Conservation (phyloP, 768 basidiomycete genomes). For the Cubamyces sp. region DNA sequence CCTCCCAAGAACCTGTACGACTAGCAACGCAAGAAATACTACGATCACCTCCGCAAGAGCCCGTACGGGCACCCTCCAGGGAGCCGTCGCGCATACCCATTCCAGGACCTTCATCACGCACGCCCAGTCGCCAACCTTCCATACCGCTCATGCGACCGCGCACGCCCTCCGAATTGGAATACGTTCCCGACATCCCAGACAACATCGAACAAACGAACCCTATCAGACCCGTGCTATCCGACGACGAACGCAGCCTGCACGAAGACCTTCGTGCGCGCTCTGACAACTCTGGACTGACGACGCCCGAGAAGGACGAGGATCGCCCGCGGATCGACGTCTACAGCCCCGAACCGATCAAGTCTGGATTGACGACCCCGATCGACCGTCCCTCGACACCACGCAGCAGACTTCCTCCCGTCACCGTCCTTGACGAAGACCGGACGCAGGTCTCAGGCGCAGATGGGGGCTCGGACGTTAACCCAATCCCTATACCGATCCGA, state of each 20-base stretch:
- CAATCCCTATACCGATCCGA: slow-evolving; percentile 28
- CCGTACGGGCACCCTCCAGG: not conserved
- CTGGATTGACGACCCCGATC: slow-evolving; percentile 27
- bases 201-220: slow-evolving; percentile 13
- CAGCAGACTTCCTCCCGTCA: slow-evolving; percentile 22
- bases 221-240: slow-evolving; percentile 7
- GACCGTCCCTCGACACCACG: slow-evolving; percentile 22
- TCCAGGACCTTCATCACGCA: not conserved
- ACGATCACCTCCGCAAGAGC: not conserved
- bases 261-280: slow-evolving; percentile 7
- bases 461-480: slow-evolving; percentile 19
- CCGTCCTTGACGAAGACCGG: slow-evolving; percentile 24
- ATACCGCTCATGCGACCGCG: slow-evolving; percentile 8
- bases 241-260: slow-evolving; percentile 24
- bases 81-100: slow-evolving; percentile 5
- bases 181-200: slow-evolving; percentile 31
- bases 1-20: slow-evolving; percentile 18
- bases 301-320: slow-evolving; percentile 23
- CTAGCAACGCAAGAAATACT: not conserved
- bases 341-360: slow-evolving; percentile 21
- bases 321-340: slow-evolving; percentile 20
- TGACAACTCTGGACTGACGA: slow-evolving; percentile 31
- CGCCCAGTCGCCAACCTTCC: slow-evolving; percentile 2
- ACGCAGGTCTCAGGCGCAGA: slow-evolving; percentile 15
- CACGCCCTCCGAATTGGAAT: slow-evolving; percentile 34